Evolutionary conservation across 129 eudicot species (phyloP), one percentile per base, ranked within the genome.

Genomic region (Glebionis coronaria): DNA sequence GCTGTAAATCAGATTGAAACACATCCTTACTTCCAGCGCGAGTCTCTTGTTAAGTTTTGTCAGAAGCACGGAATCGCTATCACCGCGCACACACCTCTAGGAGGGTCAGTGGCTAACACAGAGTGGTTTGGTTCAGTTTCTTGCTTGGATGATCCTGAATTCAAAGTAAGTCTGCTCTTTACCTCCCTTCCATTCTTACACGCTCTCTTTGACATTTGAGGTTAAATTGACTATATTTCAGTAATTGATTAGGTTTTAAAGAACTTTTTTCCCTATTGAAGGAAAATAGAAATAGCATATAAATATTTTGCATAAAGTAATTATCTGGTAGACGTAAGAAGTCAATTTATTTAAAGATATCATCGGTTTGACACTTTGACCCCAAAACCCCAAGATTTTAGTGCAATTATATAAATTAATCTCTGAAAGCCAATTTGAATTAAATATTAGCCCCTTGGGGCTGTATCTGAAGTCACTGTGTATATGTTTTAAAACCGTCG

Each of bases 1-100:
- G 97, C 97, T 47, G 92, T 90, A 56, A 87, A 90, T 69, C 97
- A 90, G 75, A 50, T 67, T 19, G 65, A 61, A 61, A 87, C 95
- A 49, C 97, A 90, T 75, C 97, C 95, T 44, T 90, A 90, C 74
- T 90, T 90, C 68, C 97, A 90, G 28, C 95, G 97, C 1, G 92
- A 90, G 14, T 87, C 92, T 14, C 97, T 90, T 42, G 95, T 90
- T 58, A 90, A 87, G 67, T 90, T 90, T 77, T 90, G 97, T 53
- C 95, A 90, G 68, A 90, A 87, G 79, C 97, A 90, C 13, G 92
- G 88, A 7, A 49, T 90, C 57, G 81, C 82, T 47, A 81, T 90
- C 40, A 90, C 95, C 3, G 97, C 97, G 54, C 97, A 90, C 79
- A 90, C 97, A 27, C 97, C 97, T 3, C 86, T 90, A 0, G 92